Base-by-base conservation (phyloP, 148 eudicot species). In the Chenopodium album region DNA sequence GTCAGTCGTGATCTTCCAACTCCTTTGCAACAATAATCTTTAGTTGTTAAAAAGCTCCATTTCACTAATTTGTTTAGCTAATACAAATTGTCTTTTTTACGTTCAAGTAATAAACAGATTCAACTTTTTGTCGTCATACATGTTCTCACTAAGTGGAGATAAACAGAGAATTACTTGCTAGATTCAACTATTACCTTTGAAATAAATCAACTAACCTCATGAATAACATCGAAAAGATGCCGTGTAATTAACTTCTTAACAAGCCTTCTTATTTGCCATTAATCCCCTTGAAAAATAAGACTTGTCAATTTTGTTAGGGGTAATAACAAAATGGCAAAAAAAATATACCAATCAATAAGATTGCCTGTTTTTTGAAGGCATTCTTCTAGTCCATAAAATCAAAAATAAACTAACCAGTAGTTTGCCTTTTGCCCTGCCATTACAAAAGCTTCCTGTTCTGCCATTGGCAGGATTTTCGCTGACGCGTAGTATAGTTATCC, bases 401-500 rank as follows among this genome's bases (percentile, higher is more conserved):
- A 67, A 67, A 50, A 76, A 28, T 31, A 47, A 67, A 32, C 34
- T 14, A 56, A 71, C 23, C 44, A 72, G 9, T 23, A 26, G 23
- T 46, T 44, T 54, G 48, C 37, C 44, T 28, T 60, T 66, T 47
- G 73, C 67, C 60, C 65, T 76, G 59, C 70, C 16, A 77, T 19
- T 22, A 47, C 47, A 72, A 78, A 71, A 31, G 50, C 26, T 72
- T 77, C n/a, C 22, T n/a, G 34, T 77, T 71, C 47, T 1, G 12
- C n/a, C 28, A 77, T 64, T 83, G 68, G 73, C 29, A 77, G 65
- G 14, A 37, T 71, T 63, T 78, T 31, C 63, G 74, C 59, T 72
- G 85, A 83, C 78, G 78, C 74, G 52, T 32, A 66, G 52, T 32
- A 66, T 54, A 72, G 75, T 37, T 72, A 78, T 78, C 81, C 71